phyloP scores from a whole-genome alignment of 2,329 filamentous ascomycete genomes.

The Curvularia hawaiiensis region DNA sequence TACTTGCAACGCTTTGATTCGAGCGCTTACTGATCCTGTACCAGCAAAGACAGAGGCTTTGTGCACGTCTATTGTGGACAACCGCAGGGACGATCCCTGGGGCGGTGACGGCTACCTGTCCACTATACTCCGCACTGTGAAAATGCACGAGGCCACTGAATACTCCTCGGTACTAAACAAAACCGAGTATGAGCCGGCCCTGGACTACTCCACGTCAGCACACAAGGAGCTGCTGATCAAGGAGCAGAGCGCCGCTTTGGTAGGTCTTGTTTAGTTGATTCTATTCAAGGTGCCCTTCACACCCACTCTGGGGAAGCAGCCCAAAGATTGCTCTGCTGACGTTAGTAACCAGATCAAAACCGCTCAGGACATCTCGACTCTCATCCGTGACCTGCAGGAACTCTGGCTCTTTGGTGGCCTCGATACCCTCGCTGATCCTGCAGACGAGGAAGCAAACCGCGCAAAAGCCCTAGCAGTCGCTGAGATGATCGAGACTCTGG shows the following conservation, averaged over 20 bases:
- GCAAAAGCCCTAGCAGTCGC: conserved; percentile 29
- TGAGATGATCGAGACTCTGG: conserved; percentile 30
- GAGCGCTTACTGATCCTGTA: neutral
- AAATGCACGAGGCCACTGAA: conserved; percentile 50
- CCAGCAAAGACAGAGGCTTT: conserved; percentile 49
- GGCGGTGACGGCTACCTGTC: conserved; percentile 52
- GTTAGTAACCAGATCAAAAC: conserved; percentile 55
- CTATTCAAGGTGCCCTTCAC: neutral
- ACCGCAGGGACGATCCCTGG: conserved; percentile 43
- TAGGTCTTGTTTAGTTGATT: conserved; percentile 36
- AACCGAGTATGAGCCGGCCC: conserved; percentile 35
- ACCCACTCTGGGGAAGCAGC: neutral
- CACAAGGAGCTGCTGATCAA: conserved; percentile 63
- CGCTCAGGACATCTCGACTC: conserved; percentile 64
- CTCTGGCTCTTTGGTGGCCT: conserved; percentile 70
- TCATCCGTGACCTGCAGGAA: conserved; percentile 68
- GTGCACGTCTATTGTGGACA: conserved; percentile 52
- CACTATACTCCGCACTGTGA: conserved; percentile 60
- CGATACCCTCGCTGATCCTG: conserved; percentile 55
- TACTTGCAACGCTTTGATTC: neutral
- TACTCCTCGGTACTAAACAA: conserved; percentile 15
- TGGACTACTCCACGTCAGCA: conserved; percentile 61
- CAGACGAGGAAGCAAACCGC: conserved; percentile 32
- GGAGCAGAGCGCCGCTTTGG: conserved; percentile 63
- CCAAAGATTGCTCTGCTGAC: neutral